These are phyloP conservation scores for Fragilaria radians DNA, from an alignment of 108 stramenopile genomes.

Conservation along the genomic window DNA sequence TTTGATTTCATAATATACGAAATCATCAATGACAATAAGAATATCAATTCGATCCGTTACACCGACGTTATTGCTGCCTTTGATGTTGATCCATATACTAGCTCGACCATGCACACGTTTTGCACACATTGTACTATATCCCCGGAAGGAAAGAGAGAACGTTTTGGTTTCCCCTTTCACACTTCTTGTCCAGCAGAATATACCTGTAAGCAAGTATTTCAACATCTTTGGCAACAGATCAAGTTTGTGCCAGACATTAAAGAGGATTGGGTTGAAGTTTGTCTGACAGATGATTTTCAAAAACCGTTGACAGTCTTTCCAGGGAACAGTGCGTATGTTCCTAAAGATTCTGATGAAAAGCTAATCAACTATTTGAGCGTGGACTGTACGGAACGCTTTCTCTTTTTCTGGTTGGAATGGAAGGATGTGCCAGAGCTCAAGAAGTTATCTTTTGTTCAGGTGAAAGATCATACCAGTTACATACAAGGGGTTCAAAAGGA, in stretches of 20 bases:
- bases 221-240: constrained; percentile 32
- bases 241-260: constrained; percentile 16
- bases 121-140: constrained; percentile 9
- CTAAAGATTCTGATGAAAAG: constrained; percentile 17
- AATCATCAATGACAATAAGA: constrained; percentile 32
- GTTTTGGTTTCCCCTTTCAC: constrained; percentile 59
- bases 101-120: constrained; percentile 24
- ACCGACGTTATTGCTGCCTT: constrained; percentile 37
- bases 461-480: constrained; percentile 23
- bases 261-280: constrained; percentile 20
- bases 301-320: constrained; percentile 21
- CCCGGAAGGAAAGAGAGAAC: constrained; percentile 8
- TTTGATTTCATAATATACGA: constrained; percentile 31
- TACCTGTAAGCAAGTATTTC: constrained; percentile 44
- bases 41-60: constrained; percentile 17
- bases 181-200: constrained; percentile 32
- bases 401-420: constrained; percentile 50
- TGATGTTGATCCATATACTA: constrained; percentile 36
- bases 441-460: constrained; percentile 18
- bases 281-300: constrained; percentile 16
- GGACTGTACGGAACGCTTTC: constrained; percentile 23
- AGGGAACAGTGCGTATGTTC: constrained; percentile 2
- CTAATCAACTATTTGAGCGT: constrained; percentile 21
- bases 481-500: constrained; percentile 12
- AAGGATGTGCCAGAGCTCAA: constrained; percentile 1